These are phyloP conservation scores for Mucor saturninus DNA, from an alignment of 371 early-diverging fungal genomes.

Conservation along the genomic window DNA sequence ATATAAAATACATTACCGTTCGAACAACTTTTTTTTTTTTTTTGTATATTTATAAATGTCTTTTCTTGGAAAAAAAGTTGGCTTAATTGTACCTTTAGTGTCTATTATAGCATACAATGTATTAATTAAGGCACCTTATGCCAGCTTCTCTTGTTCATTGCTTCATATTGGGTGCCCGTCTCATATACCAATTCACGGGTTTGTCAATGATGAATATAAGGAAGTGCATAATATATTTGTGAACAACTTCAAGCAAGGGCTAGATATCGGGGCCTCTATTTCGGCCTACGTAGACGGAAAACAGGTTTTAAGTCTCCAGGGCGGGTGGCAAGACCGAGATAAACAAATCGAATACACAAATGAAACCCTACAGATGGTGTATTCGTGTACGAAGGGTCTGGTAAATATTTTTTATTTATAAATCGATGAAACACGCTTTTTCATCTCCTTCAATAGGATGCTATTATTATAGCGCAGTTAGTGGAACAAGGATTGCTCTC, in stretches of 20 bases:
- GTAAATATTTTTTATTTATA: conserved; percentile 25
- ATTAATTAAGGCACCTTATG: neutral
- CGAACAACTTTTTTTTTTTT: neutral
- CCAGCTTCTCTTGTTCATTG: conserved; percentile 3
- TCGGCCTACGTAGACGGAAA: conserved; percentile 60
- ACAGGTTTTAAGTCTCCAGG: conserved; percentile 65
- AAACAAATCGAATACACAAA: conserved; percentile 49
- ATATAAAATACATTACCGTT: no score
- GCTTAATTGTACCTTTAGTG: neutral
- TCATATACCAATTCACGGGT: conserved; percentile 21
- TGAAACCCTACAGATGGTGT: conserved; percentile 67
- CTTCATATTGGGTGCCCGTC: conserved; percentile 8
- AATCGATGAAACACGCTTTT: neutral
- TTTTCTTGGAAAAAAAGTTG: neutral
- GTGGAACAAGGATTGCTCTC: conserved; percentile 63
- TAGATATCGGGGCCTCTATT: conserved; percentile 61
- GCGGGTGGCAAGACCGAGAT: conserved; percentile 64
- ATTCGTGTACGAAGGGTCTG: conserved; percentile 67
- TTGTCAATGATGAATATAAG: conserved; percentile 37
- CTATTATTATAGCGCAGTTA: conserved; percentile 64
- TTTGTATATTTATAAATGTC: neutral
- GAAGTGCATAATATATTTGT: conserved; percentile 38
- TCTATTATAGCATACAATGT: conserved; percentile 2
- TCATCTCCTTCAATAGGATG: conserved; percentile 18
- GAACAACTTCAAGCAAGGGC: conserved; percentile 33